Base-by-base conservation (phyloP, 2,329 filamentous ascomycete species). In the Metarhizium humberi region DNA sequence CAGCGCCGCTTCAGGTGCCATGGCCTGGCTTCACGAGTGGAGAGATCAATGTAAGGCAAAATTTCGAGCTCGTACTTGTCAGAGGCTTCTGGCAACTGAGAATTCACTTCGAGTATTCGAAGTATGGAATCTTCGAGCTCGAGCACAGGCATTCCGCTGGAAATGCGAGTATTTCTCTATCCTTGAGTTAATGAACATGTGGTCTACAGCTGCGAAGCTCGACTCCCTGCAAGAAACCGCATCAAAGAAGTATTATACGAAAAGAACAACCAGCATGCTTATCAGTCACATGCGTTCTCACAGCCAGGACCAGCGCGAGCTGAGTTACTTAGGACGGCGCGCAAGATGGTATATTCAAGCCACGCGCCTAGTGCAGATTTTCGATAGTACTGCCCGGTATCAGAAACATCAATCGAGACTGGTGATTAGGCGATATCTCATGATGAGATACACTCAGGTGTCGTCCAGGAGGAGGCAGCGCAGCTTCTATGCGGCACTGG, bases 391-490 rank as follows among this genome's bases (percentile, higher is more conserved):
- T 30, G 62, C 66, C 6, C 62, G 60, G 43, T 62, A 56, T 11
- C 66, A 63, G 5, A 65, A 64, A 51, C 58, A 58, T 16, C 61
- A 59, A 34, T 63, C 66, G 32, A 69, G 66, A 52, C 54, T 63
- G 11, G 56, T 63, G 29, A 58, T 72, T 16, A 66, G 69, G 49
- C 63, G 60, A 18, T 65, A 69, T 56, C 61, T 72, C 14, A 71
- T 68, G 68, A 61, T 61, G 54, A 66, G 65, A 55, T 71, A 71
- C 53, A 69, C 68, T 3, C 62, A 71, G 55, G 61, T 64, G 29
- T 72, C 68, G 5, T 66, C 68, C 4, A 60, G 58, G 16, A 61
- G 65, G 50, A 71, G 66, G 51, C 67, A 63, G 34, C 62, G 67
- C 45, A 67, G 64, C 34, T 70, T 71, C 55, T 68, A 67, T 47